A percentile compares a stretch with the other conserved stretches of the same genome.
Conservation (phyloP, 768 basidiomycete species). For the Russula sp. region DNA sequence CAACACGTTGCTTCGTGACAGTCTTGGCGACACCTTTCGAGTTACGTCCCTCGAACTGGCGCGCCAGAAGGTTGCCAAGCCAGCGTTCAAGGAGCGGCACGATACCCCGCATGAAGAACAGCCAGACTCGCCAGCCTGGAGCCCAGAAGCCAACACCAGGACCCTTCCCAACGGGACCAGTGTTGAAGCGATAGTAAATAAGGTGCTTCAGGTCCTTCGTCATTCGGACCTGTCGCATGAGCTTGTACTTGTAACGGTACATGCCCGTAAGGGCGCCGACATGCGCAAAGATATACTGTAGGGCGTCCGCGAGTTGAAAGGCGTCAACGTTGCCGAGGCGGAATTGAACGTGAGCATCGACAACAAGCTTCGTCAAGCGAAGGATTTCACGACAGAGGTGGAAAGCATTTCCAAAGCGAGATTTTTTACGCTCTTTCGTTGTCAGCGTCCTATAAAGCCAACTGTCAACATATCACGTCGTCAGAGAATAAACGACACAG, state of each 20-base stretch:
- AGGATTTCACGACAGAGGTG: slow-evolving; percentile 97
- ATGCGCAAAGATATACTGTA: slow-evolving; percentile 97
- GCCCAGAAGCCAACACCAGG: slow-evolving; percentile 99
- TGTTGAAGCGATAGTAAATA: slow-evolving; percentile 99
- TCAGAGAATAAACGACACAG: slow-evolving; percentile 25
- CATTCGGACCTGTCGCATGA: slow-evolving; percentile 99
- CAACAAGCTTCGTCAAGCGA: slow-evolving; percentile 95
- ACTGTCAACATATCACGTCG: slow-evolving; percentile 16
- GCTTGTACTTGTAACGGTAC: slow-evolving; percentile 99
- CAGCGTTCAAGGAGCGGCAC: slow-evolving; percentile 96
- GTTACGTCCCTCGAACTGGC: slow-evolving; percentile 98
- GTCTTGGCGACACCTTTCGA: slow-evolving; percentile 96
- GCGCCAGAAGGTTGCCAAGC: slow-evolving; percentile 93
- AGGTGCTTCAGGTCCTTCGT: slow-evolving; percentile 98
- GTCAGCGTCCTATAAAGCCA: slow-evolving; percentile 73
- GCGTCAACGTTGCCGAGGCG: slow-evolving; percentile 98
- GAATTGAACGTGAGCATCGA: slow-evolving; percentile 98
- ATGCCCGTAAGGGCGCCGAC: slow-evolving; percentile 98
- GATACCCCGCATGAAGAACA: slow-evolving; percentile 99
- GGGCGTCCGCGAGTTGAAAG: slow-evolving; percentile 96
- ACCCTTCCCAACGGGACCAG: slow-evolving; percentile 98
- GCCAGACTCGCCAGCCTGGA: slow-evolving; percentile 98
- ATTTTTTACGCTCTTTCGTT: slow-evolving; percentile 99
- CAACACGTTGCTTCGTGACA: slow-evolving; percentile 98
- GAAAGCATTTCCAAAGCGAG: slow-evolving; percentile 99